Evolutionary conservation across 2,329 filamentous ascomycete genomes (phyloP).

Genomic region (Colletotrichum orchidophilum): DNA sequence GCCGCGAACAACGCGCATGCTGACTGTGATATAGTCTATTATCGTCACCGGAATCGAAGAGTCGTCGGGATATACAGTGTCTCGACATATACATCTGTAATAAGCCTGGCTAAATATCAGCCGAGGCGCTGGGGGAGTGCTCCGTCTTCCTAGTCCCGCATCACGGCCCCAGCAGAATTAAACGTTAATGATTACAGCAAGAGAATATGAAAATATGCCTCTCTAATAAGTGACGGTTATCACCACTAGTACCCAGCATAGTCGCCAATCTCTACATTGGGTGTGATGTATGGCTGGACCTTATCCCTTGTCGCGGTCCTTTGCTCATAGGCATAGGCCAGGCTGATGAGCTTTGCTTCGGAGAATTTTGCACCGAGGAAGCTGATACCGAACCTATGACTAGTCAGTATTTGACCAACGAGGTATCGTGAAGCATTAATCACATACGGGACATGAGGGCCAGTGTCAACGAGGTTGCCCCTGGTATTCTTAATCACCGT

Average conservation of each 20-base stretch:
- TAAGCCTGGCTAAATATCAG: not conserved
- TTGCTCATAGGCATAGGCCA: conserved; percentile 77
- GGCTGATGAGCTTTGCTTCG: conserved; percentile 68
- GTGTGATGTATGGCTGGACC: conserved; percentile 41
- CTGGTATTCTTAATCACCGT: conserved; percentile 27
- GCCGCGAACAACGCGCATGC: not conserved
- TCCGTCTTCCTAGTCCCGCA: not conserved
- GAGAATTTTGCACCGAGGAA: conserved; percentile 69
- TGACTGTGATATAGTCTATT: not conserved
- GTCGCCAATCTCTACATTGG: conserved; percentile 44
- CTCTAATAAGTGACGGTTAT: not conserved
- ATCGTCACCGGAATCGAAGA: not conserved
- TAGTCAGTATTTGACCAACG: not conserved
- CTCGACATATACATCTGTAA: not conserved
- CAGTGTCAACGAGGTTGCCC: conserved; percentile 31
- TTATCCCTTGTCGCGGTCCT: conserved; percentile 48
- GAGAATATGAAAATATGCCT: too few species aligned
- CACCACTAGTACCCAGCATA: conserved; percentile 23
- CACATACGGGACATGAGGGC: conserved; percentile 35
- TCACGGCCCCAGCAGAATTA: not conserved
- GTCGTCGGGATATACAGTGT: not conserved
- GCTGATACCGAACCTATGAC: conserved; percentile 62
- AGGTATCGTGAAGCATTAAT: not conserved
- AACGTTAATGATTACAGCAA: not conserved
- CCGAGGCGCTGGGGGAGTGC: not conserved